phyloP scores from a whole-genome alignment of 1,284 basidiomycete genomes.

The Sanghuangporus baumii region DNA sequence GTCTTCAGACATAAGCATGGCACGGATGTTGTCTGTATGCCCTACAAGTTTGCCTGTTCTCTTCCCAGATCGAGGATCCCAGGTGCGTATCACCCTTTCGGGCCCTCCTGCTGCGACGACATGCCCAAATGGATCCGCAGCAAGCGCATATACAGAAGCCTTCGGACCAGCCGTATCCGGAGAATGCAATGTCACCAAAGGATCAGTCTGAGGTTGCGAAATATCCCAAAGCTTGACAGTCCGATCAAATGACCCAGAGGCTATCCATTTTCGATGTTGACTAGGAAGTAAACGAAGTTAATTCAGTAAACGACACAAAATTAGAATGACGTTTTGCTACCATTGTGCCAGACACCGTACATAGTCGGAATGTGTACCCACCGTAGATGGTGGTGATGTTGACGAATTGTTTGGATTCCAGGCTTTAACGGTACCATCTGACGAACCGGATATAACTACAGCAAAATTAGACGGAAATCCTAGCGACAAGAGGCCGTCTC shows the following conservation, averaged over 20 bases:
- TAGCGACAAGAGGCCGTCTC: constrained; percentile 21
- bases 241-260: constrained; percentile 92
- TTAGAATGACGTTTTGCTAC: constrained; percentile 30
- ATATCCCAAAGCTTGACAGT: constrained; percentile 95
- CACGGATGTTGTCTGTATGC: constrained; percentile 94
- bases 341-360: constrained; percentile 82
- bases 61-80: constrained; percentile 85
- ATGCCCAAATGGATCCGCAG: constrained; percentile 74
- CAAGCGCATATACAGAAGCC: constrained; percentile 75
- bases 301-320: not conserved
- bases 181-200: constrained; percentile 55
- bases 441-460: constrained; percentile 87
- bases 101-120: constrained; percentile 87
- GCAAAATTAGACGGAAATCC: not conserved
- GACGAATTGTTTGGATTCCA: constrained; percentile 81
- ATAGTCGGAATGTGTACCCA: constrained; percentile 92
- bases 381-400: constrained; percentile 51
- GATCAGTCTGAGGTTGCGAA: constrained; percentile 34
- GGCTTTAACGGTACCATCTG: constrained; percentile 90
- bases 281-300: constrained; percentile 31
- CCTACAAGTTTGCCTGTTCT: constrained; percentile 78
- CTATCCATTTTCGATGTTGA: constrained; percentile 78
- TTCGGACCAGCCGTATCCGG: constrained; percentile 61
- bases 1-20: constrained; percentile 86
- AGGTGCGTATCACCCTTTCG: constrained; percentile 84